Conservation (phyloP, 2,329 filamentous ascomycete species). For the Epichloe brachyelytri region DNA sequence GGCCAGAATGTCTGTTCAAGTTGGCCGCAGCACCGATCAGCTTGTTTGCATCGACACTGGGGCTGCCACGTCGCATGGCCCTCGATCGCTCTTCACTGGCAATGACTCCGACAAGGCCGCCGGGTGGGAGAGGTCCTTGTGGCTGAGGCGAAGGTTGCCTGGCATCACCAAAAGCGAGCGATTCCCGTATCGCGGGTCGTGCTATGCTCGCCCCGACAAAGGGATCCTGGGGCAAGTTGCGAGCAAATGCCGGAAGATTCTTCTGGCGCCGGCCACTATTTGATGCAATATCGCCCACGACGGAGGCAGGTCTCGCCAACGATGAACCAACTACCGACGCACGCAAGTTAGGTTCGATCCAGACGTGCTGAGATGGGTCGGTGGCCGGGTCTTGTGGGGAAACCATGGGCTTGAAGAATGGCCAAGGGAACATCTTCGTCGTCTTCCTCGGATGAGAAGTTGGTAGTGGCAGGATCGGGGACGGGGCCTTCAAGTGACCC, state of each 20-base stretch:
- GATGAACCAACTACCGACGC: constrained; percentile 34
- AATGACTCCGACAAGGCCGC: constrained; percentile 79
- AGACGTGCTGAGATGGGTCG: constrained; percentile 50
- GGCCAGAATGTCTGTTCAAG: constrained; percentile 24
- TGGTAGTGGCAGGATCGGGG: constrained; percentile 27
- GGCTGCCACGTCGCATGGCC: constrained; percentile 66
- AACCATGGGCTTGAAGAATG: constrained; percentile 79
- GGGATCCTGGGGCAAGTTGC: constrained; percentile 70
- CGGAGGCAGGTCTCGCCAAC: constrained; percentile 41
- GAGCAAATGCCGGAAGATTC: constrained; percentile 67
- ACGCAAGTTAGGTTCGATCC: constrained; percentile 60
- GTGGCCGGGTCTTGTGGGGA: constrained; percentile 67
- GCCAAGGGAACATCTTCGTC: constrained; percentile 82
- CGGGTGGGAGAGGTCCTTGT: constrained; percentile 42
- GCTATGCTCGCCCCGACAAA: constrained; percentile 71
- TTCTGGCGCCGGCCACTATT: constrained; percentile 18
- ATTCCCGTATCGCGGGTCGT: constrained; percentile 59
- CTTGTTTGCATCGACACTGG: constrained; percentile 43
- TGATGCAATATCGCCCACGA: constrained; percentile 29
- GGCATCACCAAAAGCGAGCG: constrained; percentile 53
- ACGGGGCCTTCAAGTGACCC: constrained; percentile 22
- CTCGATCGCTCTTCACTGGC: constrained; percentile 69
- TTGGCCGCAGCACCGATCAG: constrained; percentile 22
- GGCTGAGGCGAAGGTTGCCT: constrained; percentile 25
- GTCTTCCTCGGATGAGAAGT: constrained; percentile 66